Evolutionary conservation across 148 eudicot genomes (phyloP).

Genomic region (Mesembryanthemum crystallinum): DNA sequence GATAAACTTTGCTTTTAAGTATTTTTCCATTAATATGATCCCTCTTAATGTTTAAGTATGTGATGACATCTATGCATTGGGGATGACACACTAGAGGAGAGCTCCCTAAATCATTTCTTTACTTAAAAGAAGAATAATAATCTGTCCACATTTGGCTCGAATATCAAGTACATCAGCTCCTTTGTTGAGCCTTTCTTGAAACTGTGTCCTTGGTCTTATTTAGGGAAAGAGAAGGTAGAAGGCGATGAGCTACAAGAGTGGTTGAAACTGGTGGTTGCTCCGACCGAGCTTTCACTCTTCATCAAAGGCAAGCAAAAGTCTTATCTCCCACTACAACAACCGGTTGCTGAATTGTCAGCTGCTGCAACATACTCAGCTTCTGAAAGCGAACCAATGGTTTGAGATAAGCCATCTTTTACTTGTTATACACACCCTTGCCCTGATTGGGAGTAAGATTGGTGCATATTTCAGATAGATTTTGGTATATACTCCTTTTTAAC

Average conservation of each 20-base stretch:
- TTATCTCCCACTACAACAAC: slow-evolving; percentile 48
- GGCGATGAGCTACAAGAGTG: slow-evolving; percentile 85
- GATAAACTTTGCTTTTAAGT: neutral
- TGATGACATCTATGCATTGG: neutral
- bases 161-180: neutral
- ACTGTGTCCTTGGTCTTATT: neutral
- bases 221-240: slow-evolving; percentile 89
- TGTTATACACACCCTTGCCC: slow-evolving; percentile 15
- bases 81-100: too few relatives aligned
- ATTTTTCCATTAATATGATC: neutral
- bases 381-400: neutral
- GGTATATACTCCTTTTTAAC: neutral
- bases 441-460: slow-evolving; percentile 7
- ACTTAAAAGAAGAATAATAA: too few relatives aligned
- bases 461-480: slow-evolving; percentile 12
- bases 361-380: slow-evolving; percentile 2
- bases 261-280: slow-evolving; percentile 87
- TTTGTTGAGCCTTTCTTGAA: slow-evolving; percentile 5
- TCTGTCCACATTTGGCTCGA: neutral
- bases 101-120: too few relatives aligned
- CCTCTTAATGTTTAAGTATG: neutral
- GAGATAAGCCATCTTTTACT: slow-evolving; percentile 11
- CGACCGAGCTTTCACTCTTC: slow-evolving; percentile 73
- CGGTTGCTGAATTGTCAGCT: slow-evolving; percentile 28
- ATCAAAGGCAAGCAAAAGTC: slow-evolving; percentile 61